Base-by-base conservation (phyloP, 2,329 filamentous ascomycete genomes). In the Trichocomaceae sp. region DNA sequence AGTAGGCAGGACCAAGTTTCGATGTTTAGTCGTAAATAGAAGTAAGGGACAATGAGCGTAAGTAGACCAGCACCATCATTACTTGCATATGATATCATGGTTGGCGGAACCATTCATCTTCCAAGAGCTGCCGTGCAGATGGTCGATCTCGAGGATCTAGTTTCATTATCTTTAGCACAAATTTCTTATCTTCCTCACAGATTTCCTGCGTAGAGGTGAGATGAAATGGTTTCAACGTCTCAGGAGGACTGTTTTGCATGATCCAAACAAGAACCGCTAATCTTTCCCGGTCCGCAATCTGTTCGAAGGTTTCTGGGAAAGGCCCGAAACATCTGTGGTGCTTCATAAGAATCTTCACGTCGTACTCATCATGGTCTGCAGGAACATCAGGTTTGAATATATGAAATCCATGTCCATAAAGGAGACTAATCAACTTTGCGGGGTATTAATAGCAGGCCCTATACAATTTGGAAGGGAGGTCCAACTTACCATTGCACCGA, bases 61-160 rank as follows among this genome's bases (percentile, higher is more conserved):
- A 5, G 5, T 33, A 33, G 29, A 33, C 29, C 29, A 33, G 29
- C 29, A 7, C 7, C 12, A 9, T 12, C 3, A 33, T 12, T 33
- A 33, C 29, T 33, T 33, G 29, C 29, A 33, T 9, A 46, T 9
- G 4, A 46, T 23, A 46, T 46, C 15, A 46, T 29, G 20, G 10
- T 20, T 49, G 29, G 22, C 57, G 33, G 63, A 73, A 72, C 70
- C 71, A 75, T 20, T 65, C 60, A 57, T 75, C 72, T 47, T 68
- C 57, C 35, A 74, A 58, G 39, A 75, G 59, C 46, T 72, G 64
- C 54, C 62, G 63, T 31, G 69, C 73, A 4, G 69, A 69, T 9
- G 71, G 73, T 31, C 72, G 63, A 56, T 76, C 72, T 54, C 72
- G 66, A 41, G 68, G 71, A 57, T 76, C 72, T 6, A 77, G 63